These are phyloP conservation scores for Aspergillus sp. DNA, from an alignment of 2,329 filamentous ascomycete genomes.

Conservation along the genomic window DNA sequence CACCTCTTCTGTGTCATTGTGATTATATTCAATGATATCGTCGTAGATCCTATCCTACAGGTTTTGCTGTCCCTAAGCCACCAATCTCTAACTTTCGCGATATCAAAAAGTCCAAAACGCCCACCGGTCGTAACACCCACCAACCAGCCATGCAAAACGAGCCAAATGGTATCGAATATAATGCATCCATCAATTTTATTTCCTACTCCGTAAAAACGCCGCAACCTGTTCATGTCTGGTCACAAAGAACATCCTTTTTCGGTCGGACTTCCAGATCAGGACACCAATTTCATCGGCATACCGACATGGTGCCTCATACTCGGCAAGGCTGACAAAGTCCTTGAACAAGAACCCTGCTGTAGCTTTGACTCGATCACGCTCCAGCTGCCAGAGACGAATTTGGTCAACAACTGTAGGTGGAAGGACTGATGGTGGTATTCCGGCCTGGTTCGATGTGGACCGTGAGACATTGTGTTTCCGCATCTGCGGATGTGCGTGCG, in stretches of 20 bases:
- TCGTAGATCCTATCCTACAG: background rate
- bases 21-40: background rate
- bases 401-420: slow-evolving; percentile 97
- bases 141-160: slow-evolving; percentile 9
- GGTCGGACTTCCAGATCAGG: slow-evolving; percentile 81
- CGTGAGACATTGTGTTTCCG: slow-evolving; percentile 60
- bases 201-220: slow-evolving; percentile 73
- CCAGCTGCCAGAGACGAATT: slow-evolving; percentile 95
- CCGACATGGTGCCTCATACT: slow-evolving; percentile 56
- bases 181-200: slow-evolving; percentile 20
- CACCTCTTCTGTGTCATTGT: background rate
- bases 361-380: slow-evolving; percentile 90
- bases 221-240: slow-evolving; percentile 87
- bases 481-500: slow-evolving; percentile 95
- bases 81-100: background rate
- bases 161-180: slow-evolving; percentile 10
- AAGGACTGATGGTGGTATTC: slow-evolving; percentile 65
- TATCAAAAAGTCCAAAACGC: slow-evolving; percentile 5
- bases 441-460: slow-evolving; percentile 44
- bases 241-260: slow-evolving; percentile 85
- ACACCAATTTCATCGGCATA: slow-evolving; percentile 92
- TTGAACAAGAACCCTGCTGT: slow-evolving; percentile 85
- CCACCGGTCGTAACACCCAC: background rate
- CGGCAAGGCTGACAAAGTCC: slow-evolving; percentile 76
- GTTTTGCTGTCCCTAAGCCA: background rate